phyloP scores from a whole-genome alignment of 2,329 filamentous ascomycete species.

The Oidium heveae region DNA sequence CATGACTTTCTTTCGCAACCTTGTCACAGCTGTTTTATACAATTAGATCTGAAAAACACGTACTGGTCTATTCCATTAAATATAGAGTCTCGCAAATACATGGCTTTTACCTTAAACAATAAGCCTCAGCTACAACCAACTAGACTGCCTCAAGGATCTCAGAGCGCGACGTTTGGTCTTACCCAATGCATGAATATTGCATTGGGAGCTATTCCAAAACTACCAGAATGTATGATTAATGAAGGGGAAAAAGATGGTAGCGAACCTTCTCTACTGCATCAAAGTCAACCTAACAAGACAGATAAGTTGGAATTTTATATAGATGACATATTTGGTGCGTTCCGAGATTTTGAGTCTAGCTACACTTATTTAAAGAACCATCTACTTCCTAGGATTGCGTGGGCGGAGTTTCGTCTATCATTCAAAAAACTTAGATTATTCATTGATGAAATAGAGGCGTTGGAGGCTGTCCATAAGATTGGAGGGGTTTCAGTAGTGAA shows the following conservation, averaged over 20 bases:
- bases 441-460: neutral
- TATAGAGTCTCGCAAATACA: neutral
- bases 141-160: constrained; percentile 1
- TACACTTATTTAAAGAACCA: neutral
- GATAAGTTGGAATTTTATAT: neutral
- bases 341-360: neutral
- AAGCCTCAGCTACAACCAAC: neutral
- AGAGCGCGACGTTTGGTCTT: neutral
- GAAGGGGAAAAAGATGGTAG: neutral
- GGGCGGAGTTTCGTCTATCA: neutral
- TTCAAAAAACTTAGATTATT: neutral
- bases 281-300: neutral
- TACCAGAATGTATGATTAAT: neutral
- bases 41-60: constrained; percentile 1
- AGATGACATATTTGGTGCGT: neutral
- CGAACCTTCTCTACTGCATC: neutral
- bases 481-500: neutral
- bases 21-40: neutral
- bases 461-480: neutral
- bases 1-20: constrained; percentile 1
- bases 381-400: neutral
- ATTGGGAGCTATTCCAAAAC: neutral
- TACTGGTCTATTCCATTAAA: neutral
- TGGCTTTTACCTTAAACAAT: neutral
- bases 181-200: neutral